Base-by-base conservation (phyloP, 2,329 filamentous ascomycete species). In the Fusarium humuli region DNA sequence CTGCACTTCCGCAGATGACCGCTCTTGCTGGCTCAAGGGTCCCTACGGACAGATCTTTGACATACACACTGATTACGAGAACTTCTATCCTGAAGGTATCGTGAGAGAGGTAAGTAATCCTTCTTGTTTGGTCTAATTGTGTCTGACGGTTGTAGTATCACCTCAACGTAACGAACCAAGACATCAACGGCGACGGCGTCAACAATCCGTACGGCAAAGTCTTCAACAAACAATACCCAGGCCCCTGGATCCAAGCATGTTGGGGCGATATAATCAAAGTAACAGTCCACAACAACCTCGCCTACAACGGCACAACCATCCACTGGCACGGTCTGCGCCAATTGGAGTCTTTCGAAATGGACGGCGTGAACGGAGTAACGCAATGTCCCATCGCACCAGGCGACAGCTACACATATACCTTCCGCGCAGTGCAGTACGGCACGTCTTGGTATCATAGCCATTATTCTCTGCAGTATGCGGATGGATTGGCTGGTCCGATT, bases 181-280 rank as follows among this genome's bases (percentile, higher is more conserved):
- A 60, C 12, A 63, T 62, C n/a, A 63, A 63, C 2, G 60, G 60
- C 1, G 60, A 63, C n/a, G 60, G 60, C 12, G 40, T 62, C 0
- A 42, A 62, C 9, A 63, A 63, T 1, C 46, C 57, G 1, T 63
- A 55, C 9, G 57, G 60, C 6, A 62, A 63, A 41, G 57, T 62
- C 12, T 77, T 78, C 20, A 75, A 76, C 27, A 48, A 69, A 1
- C 20, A 45, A 14, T 77, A 76, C 32, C 76, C 76, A 3, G 76
- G 76, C 0, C 76, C 76, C 0, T 74, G 74, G 70, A 68, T 78
- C 5, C 68, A 77, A 22, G 76, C 75, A 0, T 76, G 75, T 12
- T 77, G 76, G 76, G 76, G 76, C 11, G 76, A 78, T 1, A 54
- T 69, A 0, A 74, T 74, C 8, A 74, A 30, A 22, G 7, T 52